Percentiles rank a stretch among this genome's conserved stretches.
These are phyloP conservation scores for Fusarium odoratissimum DNA, from an alignment of 2,329 filamentous ascomycete species.

Conservation along the genomic window DNA sequence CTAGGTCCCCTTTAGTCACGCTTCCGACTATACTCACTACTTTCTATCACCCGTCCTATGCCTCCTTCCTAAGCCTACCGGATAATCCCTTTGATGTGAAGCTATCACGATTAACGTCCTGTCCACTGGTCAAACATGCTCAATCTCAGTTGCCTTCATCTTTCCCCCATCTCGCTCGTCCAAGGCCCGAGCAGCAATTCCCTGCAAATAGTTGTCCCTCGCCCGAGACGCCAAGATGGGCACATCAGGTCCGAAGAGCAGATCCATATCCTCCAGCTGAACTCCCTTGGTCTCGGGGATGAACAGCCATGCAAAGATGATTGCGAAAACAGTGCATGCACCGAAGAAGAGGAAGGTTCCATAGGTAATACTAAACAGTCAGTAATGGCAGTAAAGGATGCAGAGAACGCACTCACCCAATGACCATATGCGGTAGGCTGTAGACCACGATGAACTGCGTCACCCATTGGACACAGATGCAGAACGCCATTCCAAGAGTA, in stretches of 20 bases:
- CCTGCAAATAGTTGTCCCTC: background rate
- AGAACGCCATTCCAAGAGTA: background rate
- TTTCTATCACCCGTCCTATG: fast-evolving
- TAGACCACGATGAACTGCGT: background rate
- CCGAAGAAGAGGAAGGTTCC: background rate
- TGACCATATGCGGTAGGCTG: background rate
- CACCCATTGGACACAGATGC: background rate
- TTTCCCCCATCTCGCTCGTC: fast-evolving
- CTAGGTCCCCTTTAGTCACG: background rate
- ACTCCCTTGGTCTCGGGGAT: background rate
- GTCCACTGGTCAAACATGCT: background rate
- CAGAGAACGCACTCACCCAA: background rate
- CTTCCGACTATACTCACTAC: background rate
- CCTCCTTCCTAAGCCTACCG: fast-evolving
- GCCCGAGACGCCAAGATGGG: background rate
- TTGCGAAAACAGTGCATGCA: background rate
- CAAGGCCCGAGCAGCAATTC: background rate
- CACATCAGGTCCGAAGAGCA: background rate
- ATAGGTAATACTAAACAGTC: background rate
- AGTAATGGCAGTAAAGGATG: no score
- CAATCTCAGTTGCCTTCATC: background rate
- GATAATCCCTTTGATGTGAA: background rate
- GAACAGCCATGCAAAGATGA: background rate
- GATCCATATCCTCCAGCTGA: background rate
- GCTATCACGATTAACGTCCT: fast-evolving